These are phyloP conservation scores for Xylaria sp. DNA, from an alignment of 2,329 filamentous ascomycete genomes.

Conservation along the genomic window DNA sequence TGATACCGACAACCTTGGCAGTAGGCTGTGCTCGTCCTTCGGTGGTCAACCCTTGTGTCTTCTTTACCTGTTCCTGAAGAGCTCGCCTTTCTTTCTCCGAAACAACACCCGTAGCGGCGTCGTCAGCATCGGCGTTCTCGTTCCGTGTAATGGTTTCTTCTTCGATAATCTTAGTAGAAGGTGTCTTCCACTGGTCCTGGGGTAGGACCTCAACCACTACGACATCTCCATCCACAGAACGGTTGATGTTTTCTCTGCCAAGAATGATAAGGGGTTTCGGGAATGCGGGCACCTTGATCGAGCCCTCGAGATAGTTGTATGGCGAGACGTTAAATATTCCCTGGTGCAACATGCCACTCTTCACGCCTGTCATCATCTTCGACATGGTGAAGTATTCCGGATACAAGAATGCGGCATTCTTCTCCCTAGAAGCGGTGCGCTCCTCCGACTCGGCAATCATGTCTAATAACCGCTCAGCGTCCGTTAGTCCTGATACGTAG, in stretches of 20 bases:
- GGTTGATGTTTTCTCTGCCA: conserved; percentile 92
- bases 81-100: conserved; percentile 81
- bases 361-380: conserved; percentile 89
- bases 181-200: conserved; percentile 93
- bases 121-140: conserved; percentile 86
- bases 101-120: conserved; percentile 71
- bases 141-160: conserved; percentile 89
- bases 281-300: conserved; percentile 84
- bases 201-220: conserved; percentile 91
- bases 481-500: conserved; percentile 79
- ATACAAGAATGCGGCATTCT: conserved; percentile 69
- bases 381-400: conserved; percentile 85
- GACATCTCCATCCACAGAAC: conserved; percentile 83
- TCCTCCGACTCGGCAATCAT: conserved; percentile 83
- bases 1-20: conserved; percentile 81
- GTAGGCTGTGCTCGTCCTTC: conserved; percentile 84
- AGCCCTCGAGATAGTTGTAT: conserved; percentile 96
- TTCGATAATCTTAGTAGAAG: conserved; percentile 92
- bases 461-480: conserved; percentile 79
- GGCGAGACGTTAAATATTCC: conserved; percentile 93
- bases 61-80: conserved; percentile 85
- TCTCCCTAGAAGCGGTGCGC: conserved; percentile 57
- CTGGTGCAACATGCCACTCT: conserved; percentile 83
- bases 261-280: conserved; percentile 82
- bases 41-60: conserved; percentile 67